Evolutionary conservation across 345 rosid genomes (phyloP).

Genomic region (Bruguiera sexangula): DNA sequence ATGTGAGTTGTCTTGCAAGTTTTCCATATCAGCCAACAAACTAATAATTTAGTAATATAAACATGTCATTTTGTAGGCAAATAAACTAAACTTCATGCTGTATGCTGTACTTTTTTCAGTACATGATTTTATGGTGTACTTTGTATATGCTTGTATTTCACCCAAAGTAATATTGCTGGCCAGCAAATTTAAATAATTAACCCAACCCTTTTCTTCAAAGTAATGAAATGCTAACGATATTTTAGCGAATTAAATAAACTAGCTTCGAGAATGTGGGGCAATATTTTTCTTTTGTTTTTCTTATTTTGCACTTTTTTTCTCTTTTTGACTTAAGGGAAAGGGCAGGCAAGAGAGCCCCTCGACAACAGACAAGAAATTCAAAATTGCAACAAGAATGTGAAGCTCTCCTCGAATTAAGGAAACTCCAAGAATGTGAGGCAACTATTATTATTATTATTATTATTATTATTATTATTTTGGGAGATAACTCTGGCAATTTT

Average conservation of each 20-base stretch:
- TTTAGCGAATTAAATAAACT: background rate
- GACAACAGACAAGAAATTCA: too few relatives aligned
- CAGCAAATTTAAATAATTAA: background rate
- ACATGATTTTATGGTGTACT: too few relatives aligned
- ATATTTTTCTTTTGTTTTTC: too few relatives aligned
- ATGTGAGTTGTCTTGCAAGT: constrained; percentile 31
- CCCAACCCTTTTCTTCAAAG: constrained; percentile 13
- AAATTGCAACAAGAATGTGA: too few relatives aligned
- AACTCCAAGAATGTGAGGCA: background rate
- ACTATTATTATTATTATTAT: too few relatives aligned
- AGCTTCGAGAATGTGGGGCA: too few relatives aligned
- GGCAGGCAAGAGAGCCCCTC: too few relatives aligned
- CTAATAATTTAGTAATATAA: background rate
- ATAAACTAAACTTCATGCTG: too few relatives aligned
- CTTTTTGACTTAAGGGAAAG: too few relatives aligned
- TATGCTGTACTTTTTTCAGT: too few relatives aligned
- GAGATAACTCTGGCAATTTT: background rate
- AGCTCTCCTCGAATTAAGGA: background rate
- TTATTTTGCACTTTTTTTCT: too few relatives aligned
- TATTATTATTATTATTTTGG: too few relatives aligned
- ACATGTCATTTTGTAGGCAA: background rate
- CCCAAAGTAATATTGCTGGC: background rate
- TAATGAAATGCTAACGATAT: constrained; percentile 1
- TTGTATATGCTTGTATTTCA: background rate
- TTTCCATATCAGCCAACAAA: constrained; percentile 7